Percentiles rank a stretch among this genome's conserved stretches.
These are phyloP conservation scores for Lodderomyces beijingensis DNA, from an alignment of 1,139 yeast species.

Conservation along the genomic window DNA sequence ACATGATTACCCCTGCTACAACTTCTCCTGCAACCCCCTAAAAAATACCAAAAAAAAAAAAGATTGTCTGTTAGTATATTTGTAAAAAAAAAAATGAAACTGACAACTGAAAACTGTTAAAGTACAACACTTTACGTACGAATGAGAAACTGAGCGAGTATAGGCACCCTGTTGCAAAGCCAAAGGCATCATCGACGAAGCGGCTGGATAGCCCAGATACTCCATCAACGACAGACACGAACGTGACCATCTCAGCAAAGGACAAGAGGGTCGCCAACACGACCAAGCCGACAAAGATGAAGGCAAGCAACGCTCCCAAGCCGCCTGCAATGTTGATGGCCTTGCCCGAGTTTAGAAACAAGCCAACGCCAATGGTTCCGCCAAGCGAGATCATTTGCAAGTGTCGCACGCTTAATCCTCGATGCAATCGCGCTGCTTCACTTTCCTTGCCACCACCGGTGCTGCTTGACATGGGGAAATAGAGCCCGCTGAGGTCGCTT, in stretches of 20 bases:
- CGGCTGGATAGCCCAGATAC: slow-evolving; percentile 71
- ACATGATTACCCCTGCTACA: slow-evolving; percentile 73
- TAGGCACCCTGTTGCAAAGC: slow-evolving; percentile 75
- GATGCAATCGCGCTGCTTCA: slow-evolving; percentile 24
- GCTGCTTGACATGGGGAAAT: slow-evolving; percentile 12
- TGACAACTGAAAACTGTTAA: too few species aligned
- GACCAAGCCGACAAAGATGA: slow-evolving; percentile 58
- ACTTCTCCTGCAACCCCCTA: slow-evolving; percentile 77
- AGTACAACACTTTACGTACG: too few species aligned
- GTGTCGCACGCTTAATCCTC: slow-evolving; percentile 66
- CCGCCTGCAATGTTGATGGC: slow-evolving; percentile 81
- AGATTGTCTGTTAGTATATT: too few species aligned
- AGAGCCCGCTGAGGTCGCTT: slow-evolving; percentile 11
- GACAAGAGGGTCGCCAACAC: slow-evolving; percentile 69
- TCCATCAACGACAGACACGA: slow-evolving; percentile 79
- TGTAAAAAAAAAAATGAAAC: too few species aligned
- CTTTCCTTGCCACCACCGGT: slow-evolving; percentile 2
- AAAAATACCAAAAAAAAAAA: too few species aligned
- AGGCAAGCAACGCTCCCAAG: slow-evolving; percentile 72
- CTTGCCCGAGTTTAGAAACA: slow-evolving; percentile 72
- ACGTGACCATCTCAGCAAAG: slow-evolving; percentile 83
- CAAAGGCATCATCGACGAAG: slow-evolving; percentile 82
- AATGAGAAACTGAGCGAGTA: slow-evolving; percentile 69
- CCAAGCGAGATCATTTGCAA: slow-evolving; percentile 80
- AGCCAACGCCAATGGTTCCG: slow-evolving; percentile 81